Evolutionary conservation across 2,329 filamentous ascomycete species (phyloP).

Genomic region (Fusarium paranaense): DNA sequence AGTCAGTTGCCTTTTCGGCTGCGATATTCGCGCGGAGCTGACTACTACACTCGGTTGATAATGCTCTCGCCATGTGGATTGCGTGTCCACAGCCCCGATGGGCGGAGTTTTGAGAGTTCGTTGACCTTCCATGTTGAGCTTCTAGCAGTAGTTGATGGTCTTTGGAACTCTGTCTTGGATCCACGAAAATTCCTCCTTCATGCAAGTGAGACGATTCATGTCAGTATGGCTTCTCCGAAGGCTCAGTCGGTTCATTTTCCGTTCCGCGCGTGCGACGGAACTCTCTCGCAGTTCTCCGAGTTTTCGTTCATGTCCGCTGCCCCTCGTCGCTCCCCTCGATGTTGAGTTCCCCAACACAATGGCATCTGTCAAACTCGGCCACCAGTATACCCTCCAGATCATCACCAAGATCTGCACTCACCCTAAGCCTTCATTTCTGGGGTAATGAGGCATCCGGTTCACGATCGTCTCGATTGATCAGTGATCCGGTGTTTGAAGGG

Average conservation of each 20-base stretch:
- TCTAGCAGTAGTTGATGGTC: slow-evolving; percentile 1
- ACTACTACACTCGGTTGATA: slow-evolving; percentile 10
- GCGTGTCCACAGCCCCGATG: not conserved
- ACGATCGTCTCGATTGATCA: not conserved
- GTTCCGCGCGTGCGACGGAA: not conserved
- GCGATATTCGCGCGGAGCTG: not conserved
- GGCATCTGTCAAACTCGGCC: not conserved
- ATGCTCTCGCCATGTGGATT: slow-evolving; percentile 11
- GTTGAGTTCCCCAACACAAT: not conserved
- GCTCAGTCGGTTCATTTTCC: not conserved
- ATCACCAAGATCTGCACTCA: not conserved
- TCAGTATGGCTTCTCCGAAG: not conserved
- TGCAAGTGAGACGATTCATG: slow-evolving; percentile 5
- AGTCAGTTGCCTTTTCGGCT: slow-evolving; percentile 21
- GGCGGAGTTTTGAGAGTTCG: not conserved
- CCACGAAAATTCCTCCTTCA: slow-evolving; percentile 20
- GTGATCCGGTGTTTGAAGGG: slow-evolving; percentile 23
- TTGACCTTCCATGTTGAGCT: slow-evolving; percentile 17
- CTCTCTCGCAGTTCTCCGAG: not conserved
- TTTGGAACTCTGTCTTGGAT: not conserved
- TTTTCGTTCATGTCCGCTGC: not conserved
- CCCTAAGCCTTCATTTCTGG: not conserved
- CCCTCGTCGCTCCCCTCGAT: not conserved
- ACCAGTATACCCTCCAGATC: not conserved
- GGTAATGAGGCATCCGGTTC: slow-evolving; percentile 7